Base-by-base conservation (phyloP, 2,329 filamentous ascomycete species). In the Westerdykella ornata region DNA sequence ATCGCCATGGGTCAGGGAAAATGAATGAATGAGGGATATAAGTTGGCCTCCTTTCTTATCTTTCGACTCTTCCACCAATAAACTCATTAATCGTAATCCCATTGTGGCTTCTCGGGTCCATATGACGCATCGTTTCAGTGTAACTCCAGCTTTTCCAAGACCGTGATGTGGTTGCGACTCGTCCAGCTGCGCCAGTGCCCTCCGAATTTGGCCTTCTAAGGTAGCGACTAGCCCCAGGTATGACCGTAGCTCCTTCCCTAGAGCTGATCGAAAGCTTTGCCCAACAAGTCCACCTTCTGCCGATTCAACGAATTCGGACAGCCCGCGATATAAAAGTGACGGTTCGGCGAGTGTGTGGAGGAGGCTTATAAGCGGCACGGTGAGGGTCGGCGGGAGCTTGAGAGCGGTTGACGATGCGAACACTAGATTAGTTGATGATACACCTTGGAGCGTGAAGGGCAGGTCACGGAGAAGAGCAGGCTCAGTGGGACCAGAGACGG, bases 61-160 rank as follows among this genome's bases (percentile, higher is more conserved):
- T 53, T 83, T 84, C 1, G 90, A 88, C 61, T 95, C 86, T 60
- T 97, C 89, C 0, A 94, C 88, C 57, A 98, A 95, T 43, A 95
- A 67, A 55, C 87, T 94, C 85, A 98, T 89, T 41, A 98, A 72
- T 13, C 92, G 81, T 52, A 98, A 68, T 1, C 89, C 92, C 83
- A 97, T 94, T 1, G 92, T 98, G 5, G 92, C 88, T 65, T 98
- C 94, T 52, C 90, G 80, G 7, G 89, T 97, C 94, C 94, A 98
- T 17, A 98, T 85, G 2, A 98, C 85, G 56, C 90, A 97, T 61
- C 92, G 77, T 65, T 97, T 97, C 38, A 98, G 71, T 0, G 92
- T 98, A 12, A 98, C 90, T 1, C 89, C 88, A 1, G 86, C 83
- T 55, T 89, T 92, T 5, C 87, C 84, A 39, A 94, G 80, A 1